Base-by-base conservation (phyloP, 2,329 filamentous ascomycete species). In the Metarhizium rileyi region DNA sequence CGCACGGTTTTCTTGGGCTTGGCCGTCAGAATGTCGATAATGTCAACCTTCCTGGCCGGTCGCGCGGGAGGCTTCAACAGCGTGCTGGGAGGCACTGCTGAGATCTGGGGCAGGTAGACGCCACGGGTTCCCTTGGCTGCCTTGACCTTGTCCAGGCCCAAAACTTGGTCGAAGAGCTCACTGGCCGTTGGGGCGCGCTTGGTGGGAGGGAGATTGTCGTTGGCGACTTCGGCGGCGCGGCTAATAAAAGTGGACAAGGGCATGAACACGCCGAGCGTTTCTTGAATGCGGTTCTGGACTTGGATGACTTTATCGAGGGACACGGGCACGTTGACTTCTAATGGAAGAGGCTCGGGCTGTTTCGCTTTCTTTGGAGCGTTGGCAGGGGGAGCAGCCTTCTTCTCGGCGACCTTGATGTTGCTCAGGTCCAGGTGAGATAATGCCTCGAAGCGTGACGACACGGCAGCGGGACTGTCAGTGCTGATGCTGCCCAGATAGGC, bases 91-190 rank as follows among this genome's bases (percentile, higher is more conserved):
- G 64, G 57, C 16, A 88, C 63, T 26, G 76, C 76, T 8, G 73
- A 71, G 57, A 95, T 80, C 61, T 89, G 81, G 2, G 90, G 90
- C 9, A 79, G 64, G 77, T 95, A 77, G 71, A 74, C 55, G 72
- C 90, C 70, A 65, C 80, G 65, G 63, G 79, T 74, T 44, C 69
- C 73, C 51, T 78, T 73, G 57, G 78, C 69, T 8, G 57, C 58
- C 59, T 65, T 65, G 54, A 67, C 46, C 56, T 66, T 64, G 62
- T 78, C 70, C 20, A 90, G 71, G 9, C 90, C 91, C 7, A 98
- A 77, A 14, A 97, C 76, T 59, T 91, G 83, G 63, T 96, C 83
- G 70, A 97, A 97, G 12, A 98, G 80, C 64, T 95, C 89, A 62
- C 90, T 80, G 33, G 85, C 73, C 1, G 86, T 83, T 14, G 85